Percentiles rank a stretch among this genome's conserved stretches.
phyloP scores from a whole-genome alignment of 441 rosid genomes.

The Jatropha multifida region DNA sequence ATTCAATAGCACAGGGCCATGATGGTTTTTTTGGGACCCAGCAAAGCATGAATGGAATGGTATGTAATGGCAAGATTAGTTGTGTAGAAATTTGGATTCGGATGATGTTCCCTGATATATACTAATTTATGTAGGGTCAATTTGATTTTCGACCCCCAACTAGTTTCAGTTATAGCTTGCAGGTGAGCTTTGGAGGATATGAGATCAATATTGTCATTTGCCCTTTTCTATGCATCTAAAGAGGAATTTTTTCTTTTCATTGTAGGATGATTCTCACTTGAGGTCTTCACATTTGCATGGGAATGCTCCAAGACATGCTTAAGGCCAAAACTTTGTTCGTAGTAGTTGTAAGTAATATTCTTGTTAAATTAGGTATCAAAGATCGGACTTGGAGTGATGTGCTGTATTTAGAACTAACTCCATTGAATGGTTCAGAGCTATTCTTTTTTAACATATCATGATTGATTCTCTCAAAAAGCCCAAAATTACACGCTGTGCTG shows the following conservation, averaged over 20 bases:
- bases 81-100: conserved; percentile 9
- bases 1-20: conserved; percentile 67
- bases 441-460: not conserved
- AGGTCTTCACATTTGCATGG: conserved; percentile 61
- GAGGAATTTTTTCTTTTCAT: not conserved
- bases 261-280: conserved; percentile 63
- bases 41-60: conserved; percentile 79
- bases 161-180: conserved; percentile 57
- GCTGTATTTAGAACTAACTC: not conserved
- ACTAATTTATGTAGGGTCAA: conserved; percentile 46
- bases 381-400: not conserved
- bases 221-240: not conserved
- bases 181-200: conserved; percentile 39
- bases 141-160: conserved; percentile 67
- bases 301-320: conserved; percentile 52
- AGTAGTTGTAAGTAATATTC: not conserved
- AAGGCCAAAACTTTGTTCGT: conserved; percentile 18
- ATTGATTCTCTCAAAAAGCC: not conserved
- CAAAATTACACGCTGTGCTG: not conserved
- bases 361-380: not conserved
- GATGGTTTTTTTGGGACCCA: conserved; percentile 65
- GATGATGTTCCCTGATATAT: conserved; percentile 13
- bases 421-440: not conserved
- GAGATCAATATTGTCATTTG: not conserved
- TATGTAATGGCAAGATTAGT: conserved; percentile 27